Base-by-base conservation (phyloP, 2,329 filamentous ascomycete genomes). In the Cryphonectria radicalis region DNA sequence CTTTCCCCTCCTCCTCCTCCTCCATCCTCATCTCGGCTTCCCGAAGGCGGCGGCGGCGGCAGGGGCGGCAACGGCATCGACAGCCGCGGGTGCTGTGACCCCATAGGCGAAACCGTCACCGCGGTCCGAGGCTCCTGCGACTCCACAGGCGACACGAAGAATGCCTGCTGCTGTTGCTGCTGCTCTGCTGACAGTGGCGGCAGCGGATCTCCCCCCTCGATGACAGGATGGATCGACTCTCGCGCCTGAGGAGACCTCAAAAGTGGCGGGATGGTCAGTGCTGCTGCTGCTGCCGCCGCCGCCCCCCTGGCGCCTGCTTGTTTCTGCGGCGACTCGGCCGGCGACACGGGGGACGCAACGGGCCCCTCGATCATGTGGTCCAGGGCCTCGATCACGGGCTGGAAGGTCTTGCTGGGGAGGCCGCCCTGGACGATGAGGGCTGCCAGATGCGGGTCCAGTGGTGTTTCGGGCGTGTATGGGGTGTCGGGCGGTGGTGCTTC, bases 321-420 rank as follows among this genome's bases (percentile, higher is more conserved):
- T n/a, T 50, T 25, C 40, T 65, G 42, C 50, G 68, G 59, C 59
- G 55, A 59, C n/a, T 63, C 57, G 3, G 66, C 66, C 11, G 71
- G 50, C 2, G 28, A 28, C 8, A 37, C 19, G 13, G 65, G 46
- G 28, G 68, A 65, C 66, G 64, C 59, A 0, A 40, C 40, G 1
- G 71, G 71, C 10, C 63, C 70, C 32, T 63, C 57, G n/a, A 63
- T 63, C 42, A 53, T 57, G 22, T 28, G 46, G 42, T 68, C 59
- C 25, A 57, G 59, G 3, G 42, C 57, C 42, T 53, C 67, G 42
- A 68, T 53, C 59, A 68, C 59, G 2, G 69, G 71, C 63, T 71
- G 71, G 50, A 71, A 66, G 14, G 66, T 71, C 69, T 66, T 68
- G 66, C 66, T 69, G 22, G 71, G 60, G 7, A 69, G 40, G 14